Evolutionary conservation across 139 green algal genomes (phyloP), one percentile per base, ranked within the genome.

Genomic region (Klebsormidium nitens): DNA sequence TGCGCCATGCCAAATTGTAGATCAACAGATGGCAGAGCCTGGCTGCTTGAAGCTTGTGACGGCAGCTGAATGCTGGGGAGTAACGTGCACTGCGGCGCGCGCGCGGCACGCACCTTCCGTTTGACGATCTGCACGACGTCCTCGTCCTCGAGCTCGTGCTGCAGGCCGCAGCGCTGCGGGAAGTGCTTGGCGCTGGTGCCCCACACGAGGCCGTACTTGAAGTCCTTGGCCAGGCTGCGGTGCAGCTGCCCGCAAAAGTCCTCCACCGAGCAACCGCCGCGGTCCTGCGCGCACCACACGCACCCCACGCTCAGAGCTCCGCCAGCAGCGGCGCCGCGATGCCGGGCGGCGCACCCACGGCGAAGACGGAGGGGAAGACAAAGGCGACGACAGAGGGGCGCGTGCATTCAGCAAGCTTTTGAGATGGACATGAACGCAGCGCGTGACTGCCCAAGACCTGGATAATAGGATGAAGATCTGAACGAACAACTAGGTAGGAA

Each of bases 121-220:
- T 97, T 97, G 2, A 98, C 91, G n/a, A 99, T 86, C 81, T 91
- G 82, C 3, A 88, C 79, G 36, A 87, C 81, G 59, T 89, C 82
- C 59, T 91, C 82, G 46, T 89, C 86, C 19, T 79, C 59, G 47
- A 91, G 76, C 34, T 74, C 47, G 63, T 93, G 86, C 3, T 50
- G 57, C 4, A 70, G 5, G 3, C 77, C 83, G 36, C 82, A 96
- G 71, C 91, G 79, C 79, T 98, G 93, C 31, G 95, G 93, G 59
- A 89, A 90, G 83, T 99, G 94, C 83, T 98, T 98, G 59, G 88
- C 83, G 67, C 72, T 89, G 26, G 67, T 84, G 35, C 95, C 95
- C 93, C 94, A 99, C 59, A 97, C 91, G 35, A 96, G 78, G 3
- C 89, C 91, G 77, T 99, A 98, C 64, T 93, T 92, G 70, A 97